Percentiles rank a stretch among this genome's conserved stretches.
Evolutionary conservation across 179 eudicot genomes (phyloP).

Genomic region (Patellifolia procumbens): DNA sequence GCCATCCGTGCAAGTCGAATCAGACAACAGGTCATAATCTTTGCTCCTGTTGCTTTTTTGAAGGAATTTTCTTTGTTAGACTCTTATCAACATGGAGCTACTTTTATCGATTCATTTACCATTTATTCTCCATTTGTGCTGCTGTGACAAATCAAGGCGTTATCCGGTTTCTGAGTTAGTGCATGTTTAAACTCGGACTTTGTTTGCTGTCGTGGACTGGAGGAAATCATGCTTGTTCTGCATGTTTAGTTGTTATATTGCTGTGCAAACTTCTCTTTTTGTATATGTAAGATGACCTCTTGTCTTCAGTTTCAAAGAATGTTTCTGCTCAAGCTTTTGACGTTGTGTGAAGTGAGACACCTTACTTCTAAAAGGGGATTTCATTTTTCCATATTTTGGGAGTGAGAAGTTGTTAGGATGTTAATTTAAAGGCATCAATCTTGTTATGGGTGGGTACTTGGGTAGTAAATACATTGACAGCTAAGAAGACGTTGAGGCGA

Average conservation of each 20-base stretch:
- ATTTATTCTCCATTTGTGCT: constrained; percentile 6
- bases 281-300: not conserved
- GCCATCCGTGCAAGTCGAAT: constrained; percentile 51
- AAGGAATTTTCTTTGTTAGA: not conserved
- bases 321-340: not conserved
- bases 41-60: constrained; percentile 12
- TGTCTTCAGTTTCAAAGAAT: not conserved
- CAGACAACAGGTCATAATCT: constrained; percentile 70
- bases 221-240: constrained; percentile 1
- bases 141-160: not conserved
- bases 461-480: constrained; percentile 3
- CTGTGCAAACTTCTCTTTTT: not conserved
- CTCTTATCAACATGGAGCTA: constrained; percentile 1
- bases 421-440: not conserved
- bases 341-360: not conserved
- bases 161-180: not conserved
- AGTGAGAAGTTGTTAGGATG: not conserved
- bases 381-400: not conserved
- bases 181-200: not conserved
- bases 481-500: not conserved
- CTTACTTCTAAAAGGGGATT: not conserved
- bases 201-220: not conserved
- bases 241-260: not conserved
- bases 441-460: constrained; percentile 12
- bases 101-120: not conserved